Conservation (phyloP, 1,139 yeast species). For the Diutina pseudorugosa region DNA sequence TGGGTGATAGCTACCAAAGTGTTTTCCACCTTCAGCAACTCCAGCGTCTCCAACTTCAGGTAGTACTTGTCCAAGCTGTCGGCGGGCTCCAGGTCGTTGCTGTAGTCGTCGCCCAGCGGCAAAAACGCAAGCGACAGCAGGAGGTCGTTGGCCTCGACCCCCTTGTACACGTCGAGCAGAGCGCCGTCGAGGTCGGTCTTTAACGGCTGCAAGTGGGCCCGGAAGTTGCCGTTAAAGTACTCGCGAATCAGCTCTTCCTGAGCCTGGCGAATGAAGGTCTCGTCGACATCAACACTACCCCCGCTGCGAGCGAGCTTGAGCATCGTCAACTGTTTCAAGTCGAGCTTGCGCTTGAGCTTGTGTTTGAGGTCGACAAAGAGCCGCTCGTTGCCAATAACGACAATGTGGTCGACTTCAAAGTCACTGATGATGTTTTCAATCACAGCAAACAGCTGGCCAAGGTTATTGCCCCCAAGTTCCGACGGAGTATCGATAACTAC, state of each 20-base stretch:
- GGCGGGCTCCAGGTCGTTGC: constrained; percentile 17
- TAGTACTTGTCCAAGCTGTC: constrained; percentile 23
- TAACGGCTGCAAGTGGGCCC: constrained; percentile 63
- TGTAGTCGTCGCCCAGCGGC: constrained; percentile 35
- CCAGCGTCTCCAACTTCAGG: constrained; percentile 29
- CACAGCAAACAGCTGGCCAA: constrained; percentile 19
- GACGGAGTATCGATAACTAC: constrained; percentile 74
- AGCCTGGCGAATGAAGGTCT: constrained; percentile 48
- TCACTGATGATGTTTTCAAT: constrained; percentile 51
- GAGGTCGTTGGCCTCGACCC: constrained; percentile 25
- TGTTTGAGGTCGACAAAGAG: constrained; percentile 52
- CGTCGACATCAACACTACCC: constrained; percentile 67
- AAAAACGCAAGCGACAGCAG: constrained; percentile 27
- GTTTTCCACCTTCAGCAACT: constrained; percentile 51
- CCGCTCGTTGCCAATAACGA: constrained; percentile 55
- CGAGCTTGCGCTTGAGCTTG: constrained; percentile 33
- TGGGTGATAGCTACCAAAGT: constrained; percentile 65
- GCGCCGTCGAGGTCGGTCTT: constrained; percentile 30
- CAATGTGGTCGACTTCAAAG: constrained; percentile 45
- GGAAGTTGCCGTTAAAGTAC: constrained; percentile 74
- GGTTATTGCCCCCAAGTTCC: constrained; percentile 12
- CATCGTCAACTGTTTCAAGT: constrained; percentile 24
- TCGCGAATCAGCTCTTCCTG: constrained; percentile 76
- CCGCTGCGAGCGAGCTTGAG: constrained; percentile 60
- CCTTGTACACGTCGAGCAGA: constrained; percentile 27